Base-by-base conservation (phyloP, 75 land plant species). In the Adiantum capillusveneris region DNA sequence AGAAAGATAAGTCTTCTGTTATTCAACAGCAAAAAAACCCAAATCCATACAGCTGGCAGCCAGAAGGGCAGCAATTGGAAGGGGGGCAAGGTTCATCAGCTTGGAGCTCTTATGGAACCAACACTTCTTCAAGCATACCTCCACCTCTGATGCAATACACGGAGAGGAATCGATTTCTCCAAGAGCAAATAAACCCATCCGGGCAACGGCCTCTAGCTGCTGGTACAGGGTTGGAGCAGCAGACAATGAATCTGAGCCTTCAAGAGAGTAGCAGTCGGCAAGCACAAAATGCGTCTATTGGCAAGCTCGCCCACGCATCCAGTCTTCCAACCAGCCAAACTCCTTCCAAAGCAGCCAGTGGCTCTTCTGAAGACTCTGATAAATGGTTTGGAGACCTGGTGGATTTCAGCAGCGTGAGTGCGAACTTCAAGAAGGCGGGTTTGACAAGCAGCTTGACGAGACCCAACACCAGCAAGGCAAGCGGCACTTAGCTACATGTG, bases 361-460 rank as follows among this genome's bases (percentile, higher is more conserved):
- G 49, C 3, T 46, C 17, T 17, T 14, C 49, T 46, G 37, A 34
- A 9, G 37, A 34, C 25, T 41, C 74, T 46, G 74, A 71, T 51
- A 71, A 58, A 42, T 46, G 64, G 63, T 72, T 72, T 53, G 62
- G 59, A 30, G 75, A 72, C 51, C 36, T 72, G 56, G 75, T 72
- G 29, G 75, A 72, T 54, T 59, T 72, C 29, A 36, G 50, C 30
- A 62, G 65, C 29, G 31, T 62, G 58, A 69, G 55, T 29, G 42
- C 63, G 17, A 59, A 68, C 18, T 53, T 68, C 9, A 68, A 68
- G 46, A 52, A 50, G 12, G 65, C 71, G 1, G 66, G 66, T 7
- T 28, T 55, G 13, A 24, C 55, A 1, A 53, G 55, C 28, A 53
- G 28, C 14, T 26, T 53, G 16, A 24, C 55, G 6, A 53, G 55